phyloP scores from a whole-genome alignment of 495 filamentous ascomycete genomes.

The Aspergillus wentii region DNA sequence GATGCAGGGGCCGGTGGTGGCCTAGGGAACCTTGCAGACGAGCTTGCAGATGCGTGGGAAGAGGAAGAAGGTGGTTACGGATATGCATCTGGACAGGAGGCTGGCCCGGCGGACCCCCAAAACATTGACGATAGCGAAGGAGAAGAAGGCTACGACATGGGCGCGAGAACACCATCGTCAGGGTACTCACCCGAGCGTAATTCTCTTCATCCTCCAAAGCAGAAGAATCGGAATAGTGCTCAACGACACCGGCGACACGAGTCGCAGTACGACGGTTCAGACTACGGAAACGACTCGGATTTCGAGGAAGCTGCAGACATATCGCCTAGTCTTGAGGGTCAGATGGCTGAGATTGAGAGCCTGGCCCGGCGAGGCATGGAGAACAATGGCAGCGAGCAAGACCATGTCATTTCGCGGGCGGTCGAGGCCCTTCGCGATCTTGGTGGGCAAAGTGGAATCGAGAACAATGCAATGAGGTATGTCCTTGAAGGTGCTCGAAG shows the following conservation, averaged over 20 bases:
- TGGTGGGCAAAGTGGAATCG: slow-evolving; percentile 44
- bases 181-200: slow-evolving; percentile 22
- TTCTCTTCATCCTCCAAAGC: slow-evolving; percentile 22
- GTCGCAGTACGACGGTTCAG: slow-evolving; percentile 53
- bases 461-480: neutral
- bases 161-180: slow-evolving; percentile 22
- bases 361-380: slow-evolving; percentile 69
- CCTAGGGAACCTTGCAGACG: slow-evolving; percentile 79
- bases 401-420: slow-evolving; percentile 65
- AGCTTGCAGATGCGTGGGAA: slow-evolving; percentile 56
- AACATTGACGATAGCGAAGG: slow-evolving; percentile 28
- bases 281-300: slow-evolving; percentile 67
- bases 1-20: slow-evolving; percentile 48
- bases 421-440: slow-evolving; percentile 72
- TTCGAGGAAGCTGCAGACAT: slow-evolving; percentile 63
- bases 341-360: slow-evolving; percentile 73
- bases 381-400: slow-evolving; percentile 61
- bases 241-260: slow-evolving; percentile 41
- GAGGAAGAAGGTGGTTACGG: slow-evolving; percentile 53
- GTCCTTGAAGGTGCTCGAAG: too few species aligned
- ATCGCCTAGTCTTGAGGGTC: slow-evolving; percentile 64
- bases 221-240: slow-evolving; percentile 24
- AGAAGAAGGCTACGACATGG: slow-evolving; percentile 31
- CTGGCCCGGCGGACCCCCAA: slow-evolving; percentile 18
- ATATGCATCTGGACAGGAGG: slow-evolving; percentile 38